phyloP scores from a whole-genome alignment of 192 early-diverging fungal species.

The Entomortierella beljakovae region DNA sequence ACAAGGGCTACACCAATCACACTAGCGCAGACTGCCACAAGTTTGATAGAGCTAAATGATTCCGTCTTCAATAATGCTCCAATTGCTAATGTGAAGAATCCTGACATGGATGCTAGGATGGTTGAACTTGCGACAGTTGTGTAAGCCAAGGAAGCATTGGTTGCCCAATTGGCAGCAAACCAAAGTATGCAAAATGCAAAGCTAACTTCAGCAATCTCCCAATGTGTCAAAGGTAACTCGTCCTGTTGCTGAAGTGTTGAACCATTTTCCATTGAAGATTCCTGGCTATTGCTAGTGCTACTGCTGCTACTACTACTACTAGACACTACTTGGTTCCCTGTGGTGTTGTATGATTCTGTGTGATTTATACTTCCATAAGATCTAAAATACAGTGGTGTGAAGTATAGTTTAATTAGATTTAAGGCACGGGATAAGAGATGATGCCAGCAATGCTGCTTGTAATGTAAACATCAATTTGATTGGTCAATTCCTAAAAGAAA shows the following conservation, averaged over 20 bases:
- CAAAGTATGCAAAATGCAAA: constrained; percentile 79
- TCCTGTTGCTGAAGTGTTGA: background rate
- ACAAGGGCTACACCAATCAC: constrained; percentile 73
- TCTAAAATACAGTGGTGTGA: background rate
- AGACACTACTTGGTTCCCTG: background rate
- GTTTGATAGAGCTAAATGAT: constrained; percentile 62
- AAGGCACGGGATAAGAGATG: background rate
- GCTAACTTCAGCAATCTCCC: constrained; percentile 72
- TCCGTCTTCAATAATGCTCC: constrained; percentile 72
- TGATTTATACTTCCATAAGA: constrained; percentile 30
- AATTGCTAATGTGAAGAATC: constrained; percentile 79
- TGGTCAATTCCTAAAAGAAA: background rate
- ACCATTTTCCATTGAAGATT: constrained; percentile 30
- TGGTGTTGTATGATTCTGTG: background rate
- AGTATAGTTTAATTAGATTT: background rate
- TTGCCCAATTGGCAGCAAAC: constrained; percentile 83
- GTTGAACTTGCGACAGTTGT: constrained; percentile 82
- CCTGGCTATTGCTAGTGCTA: background rate
- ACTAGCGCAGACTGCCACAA: constrained; percentile 70
- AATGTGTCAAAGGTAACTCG: constrained; percentile 10
- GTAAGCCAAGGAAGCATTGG: constrained; percentile 79
- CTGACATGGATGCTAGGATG: constrained; percentile 79
- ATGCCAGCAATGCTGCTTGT: background rate
- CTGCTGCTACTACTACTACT: background rate
- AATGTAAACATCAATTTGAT: background rate